phyloP scores from a whole-genome alignment of 108 stramenopile genomes.

The Fragilaria radians region DNA sequence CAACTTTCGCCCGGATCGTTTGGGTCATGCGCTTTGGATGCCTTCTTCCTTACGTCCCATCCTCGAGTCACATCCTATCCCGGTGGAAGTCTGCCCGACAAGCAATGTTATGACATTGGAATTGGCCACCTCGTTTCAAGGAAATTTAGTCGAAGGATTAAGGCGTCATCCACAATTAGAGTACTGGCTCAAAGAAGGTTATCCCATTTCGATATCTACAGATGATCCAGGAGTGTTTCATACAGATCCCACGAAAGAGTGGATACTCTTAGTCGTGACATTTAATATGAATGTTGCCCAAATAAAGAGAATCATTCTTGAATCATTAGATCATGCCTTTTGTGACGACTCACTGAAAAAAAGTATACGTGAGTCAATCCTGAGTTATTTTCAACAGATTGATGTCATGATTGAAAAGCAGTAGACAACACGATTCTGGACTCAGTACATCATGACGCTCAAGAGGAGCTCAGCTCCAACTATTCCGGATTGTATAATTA shows the following conservation, averaged over 20 bases:
- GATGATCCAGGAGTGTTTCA: conserved; percentile 73
- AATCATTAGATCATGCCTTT: conserved; percentile 50
- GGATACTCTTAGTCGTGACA: conserved; percentile 33
- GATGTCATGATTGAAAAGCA: no score
- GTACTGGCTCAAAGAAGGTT: conserved; percentile 29
- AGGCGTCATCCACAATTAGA: conserved; percentile 44
- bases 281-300: conserved; percentile 18
- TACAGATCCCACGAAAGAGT: conserved; percentile 52
- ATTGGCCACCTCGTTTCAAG: conserved; percentile 27
- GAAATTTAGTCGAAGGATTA: conserved; percentile 47
- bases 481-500: no score
- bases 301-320: conserved; percentile 23
- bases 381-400: background rate
- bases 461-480: no score
- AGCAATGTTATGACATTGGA: conserved; percentile 76
- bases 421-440: no score
- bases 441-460: no score
- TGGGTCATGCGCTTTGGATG: conserved; percentile 60
- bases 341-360: conserved; percentile 19
- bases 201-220: conserved; percentile 53
- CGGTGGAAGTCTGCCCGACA: conserved; percentile 72
- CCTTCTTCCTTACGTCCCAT: conserved; percentile 28
- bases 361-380: background rate
- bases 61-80: conserved; percentile 25
- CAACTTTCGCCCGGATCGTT: conserved; percentile 50